These are phyloP conservation scores for Trapa incisa DNA, from an alignment of 345 rosid genomes.

Conservation along the genomic window DNA sequence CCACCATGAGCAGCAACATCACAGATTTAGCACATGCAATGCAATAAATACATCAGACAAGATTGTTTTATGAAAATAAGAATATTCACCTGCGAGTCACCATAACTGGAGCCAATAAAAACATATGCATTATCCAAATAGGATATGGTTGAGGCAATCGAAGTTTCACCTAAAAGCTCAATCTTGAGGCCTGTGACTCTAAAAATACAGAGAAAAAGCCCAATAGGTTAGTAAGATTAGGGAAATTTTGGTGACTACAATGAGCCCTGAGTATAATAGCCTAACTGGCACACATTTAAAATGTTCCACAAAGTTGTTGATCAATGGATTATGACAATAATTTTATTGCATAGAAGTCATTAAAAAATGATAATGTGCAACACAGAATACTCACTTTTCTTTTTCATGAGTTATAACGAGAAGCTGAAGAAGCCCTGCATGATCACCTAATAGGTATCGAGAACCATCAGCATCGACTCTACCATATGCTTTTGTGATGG, in stretches of 20 bases:
- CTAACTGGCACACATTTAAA: background rate
- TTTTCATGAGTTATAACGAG: constrained; percentile 87
- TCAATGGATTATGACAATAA: background rate
- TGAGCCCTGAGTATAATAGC: background rate
- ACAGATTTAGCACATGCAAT: background rate
- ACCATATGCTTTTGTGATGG: constrained; percentile 85
- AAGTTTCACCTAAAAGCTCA: constrained; percentile 94
- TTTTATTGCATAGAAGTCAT: background rate
- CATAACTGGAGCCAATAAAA: constrained; percentile 86
- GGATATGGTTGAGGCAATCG: constrained; percentile 83
- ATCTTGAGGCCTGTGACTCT: constrained; percentile 95
- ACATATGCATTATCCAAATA: constrained; percentile 84
- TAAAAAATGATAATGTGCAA: background rate
- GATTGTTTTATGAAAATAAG: background rate
- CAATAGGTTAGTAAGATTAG: background rate
- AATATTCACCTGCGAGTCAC: constrained; percentile 72
- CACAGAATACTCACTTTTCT: constrained; percentile 51
- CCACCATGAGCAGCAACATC: background rate
- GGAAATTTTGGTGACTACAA: background rate
- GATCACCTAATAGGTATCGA: constrained; percentile 90
- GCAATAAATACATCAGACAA: background rate
- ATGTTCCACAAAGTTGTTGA: background rate
- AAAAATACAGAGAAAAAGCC: constrained; percentile 1
- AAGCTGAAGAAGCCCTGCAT: constrained; percentile 74
- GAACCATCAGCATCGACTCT: constrained; percentile 96